Base-by-base conservation (phyloP, 2,329 filamentous ascomycete species). In the Exophiala phaeomuriformis region DNA sequence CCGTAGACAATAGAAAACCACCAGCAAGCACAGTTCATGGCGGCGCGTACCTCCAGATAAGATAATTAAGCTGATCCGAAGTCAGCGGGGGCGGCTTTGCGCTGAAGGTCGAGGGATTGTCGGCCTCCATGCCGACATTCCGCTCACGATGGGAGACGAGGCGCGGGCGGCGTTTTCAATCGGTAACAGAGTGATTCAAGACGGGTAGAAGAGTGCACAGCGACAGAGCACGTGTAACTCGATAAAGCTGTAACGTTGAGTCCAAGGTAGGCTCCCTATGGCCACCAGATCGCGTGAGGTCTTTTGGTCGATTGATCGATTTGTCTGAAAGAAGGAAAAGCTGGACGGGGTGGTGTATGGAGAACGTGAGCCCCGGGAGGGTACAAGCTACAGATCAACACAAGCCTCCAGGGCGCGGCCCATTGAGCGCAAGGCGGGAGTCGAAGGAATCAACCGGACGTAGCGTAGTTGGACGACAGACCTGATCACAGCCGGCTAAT, bases 31-130 rank as follows among this genome's bases (percentile, higher is more conserved):
- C 7, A 33, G 29, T 47, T 50, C 28, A 47, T 35, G 30, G 40
- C n/a, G 19, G 50, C 10, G 69, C 74, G 52, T 77, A 84, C 76
- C 81, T 81, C 77, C 81, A 83, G 69, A 85, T 82, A 65, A 85
- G 72, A 71, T 84, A 84, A 71, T 85, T 85, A 66, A 85, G 76
- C 67, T 84, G 80, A 72, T 84, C 77, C 61, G 75, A 78, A 64
- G 72, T 77, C 58, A 81, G 70, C 49, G 60, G 58, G 45, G 62
- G 61, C 30, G 62, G 60, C 53, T 57, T 62, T 51, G 74, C 64
- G 69, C 72, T 58, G 53, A 60, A 56, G 12, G 57, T 59, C 37
- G 60, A 55, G 51, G 58, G 42, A 55, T 55, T 59, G 45, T 62
- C 61, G 55, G 56, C 41, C 47, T 63, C 61, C 61, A 63, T 63